phyloP scores from a whole-genome alignment of 345 rosid genomes.

The Eucalyptus erythrocorys region DNA sequence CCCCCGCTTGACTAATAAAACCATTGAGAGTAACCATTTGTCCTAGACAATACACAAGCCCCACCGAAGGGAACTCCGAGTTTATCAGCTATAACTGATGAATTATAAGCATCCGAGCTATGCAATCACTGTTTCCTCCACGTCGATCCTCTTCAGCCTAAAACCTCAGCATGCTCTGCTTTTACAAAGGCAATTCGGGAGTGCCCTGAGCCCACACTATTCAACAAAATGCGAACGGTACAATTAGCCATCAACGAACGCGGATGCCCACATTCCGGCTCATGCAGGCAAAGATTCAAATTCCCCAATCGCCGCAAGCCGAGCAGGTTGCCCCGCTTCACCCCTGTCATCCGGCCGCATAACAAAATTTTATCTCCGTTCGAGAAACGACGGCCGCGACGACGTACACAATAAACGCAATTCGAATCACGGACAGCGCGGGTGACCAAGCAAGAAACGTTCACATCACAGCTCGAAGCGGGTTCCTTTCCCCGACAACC shows the following conservation, averaged over 20 bases:
- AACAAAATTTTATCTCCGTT: background rate
- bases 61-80: background rate
- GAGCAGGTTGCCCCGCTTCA: background rate
- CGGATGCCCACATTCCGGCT: background rate
- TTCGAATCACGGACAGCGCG: background rate
- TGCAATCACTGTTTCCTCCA: background rate
- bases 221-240: background rate
- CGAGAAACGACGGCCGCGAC: background rate
- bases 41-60: background rate
- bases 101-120: background rate
- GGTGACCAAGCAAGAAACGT: background rate
- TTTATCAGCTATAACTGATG: background rate
- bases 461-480: background rate
- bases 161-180: background rate
- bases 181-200: background rate
- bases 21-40: background rate
- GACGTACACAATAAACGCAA: background rate
- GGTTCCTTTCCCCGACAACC: background rate
- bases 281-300: background rate
- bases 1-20: background rate
- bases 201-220: background rate
- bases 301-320: background rate
- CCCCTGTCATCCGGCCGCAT: background rate
- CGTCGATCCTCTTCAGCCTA: background rate
- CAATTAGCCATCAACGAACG: background rate